These are phyloP conservation scores for Solanum ahanhuiri DNA, from an alignment of 257 asterid species.

Conservation along the genomic window DNA sequence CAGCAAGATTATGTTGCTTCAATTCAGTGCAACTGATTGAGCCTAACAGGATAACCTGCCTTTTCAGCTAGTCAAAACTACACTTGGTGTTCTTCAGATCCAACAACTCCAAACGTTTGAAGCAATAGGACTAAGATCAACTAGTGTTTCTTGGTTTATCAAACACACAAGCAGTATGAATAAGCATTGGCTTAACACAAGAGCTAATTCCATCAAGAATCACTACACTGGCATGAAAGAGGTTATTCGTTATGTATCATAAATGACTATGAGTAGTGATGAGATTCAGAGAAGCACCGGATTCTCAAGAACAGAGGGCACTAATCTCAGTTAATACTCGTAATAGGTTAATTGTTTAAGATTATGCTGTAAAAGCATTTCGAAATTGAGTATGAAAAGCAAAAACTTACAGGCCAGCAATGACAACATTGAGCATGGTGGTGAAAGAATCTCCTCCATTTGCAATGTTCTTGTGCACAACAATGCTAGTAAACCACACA, in stretches of 20 bases:
- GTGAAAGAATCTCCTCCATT: constrained; percentile 95
- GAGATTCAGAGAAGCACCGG: background rate
- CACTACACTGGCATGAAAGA: background rate
- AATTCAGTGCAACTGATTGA: background rate
- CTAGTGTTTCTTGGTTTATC: background rate
- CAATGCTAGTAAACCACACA: constrained; percentile 89
- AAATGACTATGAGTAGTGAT: background rate
- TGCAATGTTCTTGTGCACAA: constrained; percentile 81
- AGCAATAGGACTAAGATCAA: background rate
- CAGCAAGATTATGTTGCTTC: background rate
- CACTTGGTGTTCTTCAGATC: background rate
- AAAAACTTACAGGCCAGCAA: constrained; percentile 80
- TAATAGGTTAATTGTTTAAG: background rate
- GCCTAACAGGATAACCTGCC: background rate
- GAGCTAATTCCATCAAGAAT: background rate
- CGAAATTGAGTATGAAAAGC: background rate
- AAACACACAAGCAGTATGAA: background rate
- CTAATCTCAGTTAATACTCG: background rate
- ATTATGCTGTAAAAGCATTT: background rate
- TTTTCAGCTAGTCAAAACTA: background rate
- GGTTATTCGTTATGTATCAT: background rate
- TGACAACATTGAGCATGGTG: constrained; percentile 96
- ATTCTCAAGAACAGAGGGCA: background rate
- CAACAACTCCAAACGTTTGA: background rate
- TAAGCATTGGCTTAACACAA: background rate